A percentile compares a stretch with the other conserved stretches of the same genome.
Evolutionary conservation across 768 basidiomycete species (phyloP).

Genomic region (Russula foetens): DNA sequence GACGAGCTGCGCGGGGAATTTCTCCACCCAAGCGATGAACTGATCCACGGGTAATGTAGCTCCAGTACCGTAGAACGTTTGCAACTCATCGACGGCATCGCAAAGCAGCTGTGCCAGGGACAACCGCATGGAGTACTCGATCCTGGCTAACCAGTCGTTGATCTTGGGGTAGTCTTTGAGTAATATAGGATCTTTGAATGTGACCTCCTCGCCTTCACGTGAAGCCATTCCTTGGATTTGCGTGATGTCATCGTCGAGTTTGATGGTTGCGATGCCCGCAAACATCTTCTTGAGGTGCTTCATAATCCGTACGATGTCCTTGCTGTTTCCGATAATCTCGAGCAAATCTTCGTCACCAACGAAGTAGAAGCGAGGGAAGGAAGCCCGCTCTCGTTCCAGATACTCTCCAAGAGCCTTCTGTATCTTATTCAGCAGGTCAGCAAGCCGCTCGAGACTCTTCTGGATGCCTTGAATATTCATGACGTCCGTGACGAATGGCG

Average conservation of each 20-base stretch:
- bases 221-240: conserved; percentile 93
- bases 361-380: conserved; percentile 99
- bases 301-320: conserved; percentile 95
- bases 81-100: conserved; percentile 72
- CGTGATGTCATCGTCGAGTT: conserved; percentile 79
- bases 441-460: conserved; percentile 93
- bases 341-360: conserved; percentile 98
- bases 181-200: conserved; percentile 72
- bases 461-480: conserved; percentile 95
- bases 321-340: conserved; percentile 99
- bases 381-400: conserved; percentile 91
- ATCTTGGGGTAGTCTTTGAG: conserved; percentile 95
- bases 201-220: conserved; percentile 90
- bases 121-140: conserved; percentile 88
- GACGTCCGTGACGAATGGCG: conserved; percentile 93
- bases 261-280: conserved; percentile 88
- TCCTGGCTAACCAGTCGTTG: conserved; percentile 93
- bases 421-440: conserved; percentile 94
- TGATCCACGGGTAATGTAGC: conserved; percentile 50
- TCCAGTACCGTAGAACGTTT: conserved; percentile 67
- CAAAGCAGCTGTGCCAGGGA: conserved; percentile 79
- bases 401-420: conserved; percentile 99
- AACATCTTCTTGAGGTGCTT: conserved; percentile 99
- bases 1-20: conserved; percentile 92
- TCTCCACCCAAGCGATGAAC: conserved; percentile 87